Evolutionary conservation across 352 stramenopile genomes (phyloP).

Genomic region (Globisporangium abappressorium): DNA sequence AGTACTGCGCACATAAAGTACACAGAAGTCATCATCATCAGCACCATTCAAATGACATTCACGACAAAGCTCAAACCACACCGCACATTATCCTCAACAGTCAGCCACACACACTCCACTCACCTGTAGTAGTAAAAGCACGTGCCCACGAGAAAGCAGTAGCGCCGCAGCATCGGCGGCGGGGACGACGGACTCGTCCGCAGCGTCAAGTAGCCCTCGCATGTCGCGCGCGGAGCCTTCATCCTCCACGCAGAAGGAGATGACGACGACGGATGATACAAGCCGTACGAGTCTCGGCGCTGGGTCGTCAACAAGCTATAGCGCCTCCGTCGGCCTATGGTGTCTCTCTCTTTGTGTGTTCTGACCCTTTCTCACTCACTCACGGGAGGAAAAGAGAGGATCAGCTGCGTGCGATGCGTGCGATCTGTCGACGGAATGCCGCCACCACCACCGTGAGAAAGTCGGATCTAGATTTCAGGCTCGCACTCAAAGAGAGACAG

Average conservation of each 20-base stretch:
- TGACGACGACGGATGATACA: neutral
- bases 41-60: conserved; percentile 1
- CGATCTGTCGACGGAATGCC: conserved; percentile 4
- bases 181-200: conserved; percentile 84
- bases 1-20: conserved; percentile 36
- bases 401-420: neutral
- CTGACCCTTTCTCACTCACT: neutral
- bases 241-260: conserved; percentile 34
- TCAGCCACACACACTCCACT: neutral
- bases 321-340: conserved; percentile 14
- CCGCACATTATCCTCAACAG: neutral
- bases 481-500: neutral
- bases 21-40: neutral
- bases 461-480: neutral
- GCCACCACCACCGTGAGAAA: neutral
- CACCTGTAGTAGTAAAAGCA: conserved; percentile 85
- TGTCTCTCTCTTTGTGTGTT: neutral
- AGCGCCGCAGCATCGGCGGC: conserved; percentile 82
- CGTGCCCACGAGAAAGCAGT: conserved; percentile 87
- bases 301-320: conserved; percentile 17
- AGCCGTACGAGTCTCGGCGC: conserved; percentile 12
- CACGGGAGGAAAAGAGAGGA: neutral
- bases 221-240: conserved; percentile 79
- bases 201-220: conserved; percentile 85
- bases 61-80: neutral